Evolutionary conservation across 2,329 filamentous ascomycete genomes (phyloP).

Genomic region (Penicillium sp.): DNA sequence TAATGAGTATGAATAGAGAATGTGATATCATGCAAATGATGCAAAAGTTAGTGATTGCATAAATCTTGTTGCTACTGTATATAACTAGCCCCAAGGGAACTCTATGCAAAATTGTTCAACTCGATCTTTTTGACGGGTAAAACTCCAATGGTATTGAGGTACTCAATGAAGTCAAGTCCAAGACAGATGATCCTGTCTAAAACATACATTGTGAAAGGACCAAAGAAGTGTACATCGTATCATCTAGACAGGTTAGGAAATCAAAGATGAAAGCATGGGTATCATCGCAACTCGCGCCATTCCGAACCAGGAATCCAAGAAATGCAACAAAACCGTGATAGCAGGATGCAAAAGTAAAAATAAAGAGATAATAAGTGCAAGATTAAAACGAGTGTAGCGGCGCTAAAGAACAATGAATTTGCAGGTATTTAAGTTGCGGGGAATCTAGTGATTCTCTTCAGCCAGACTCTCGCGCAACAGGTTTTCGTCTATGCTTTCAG

Average conservation of each 20-base stretch:
- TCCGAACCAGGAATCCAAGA: slow-evolving; percentile 5
- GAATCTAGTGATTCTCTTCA: slow-evolving; percentile 35
- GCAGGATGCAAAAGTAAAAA: slow-evolving; percentile 1
- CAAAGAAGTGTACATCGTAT: neutral
- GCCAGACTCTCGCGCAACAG: slow-evolving; percentile 61
- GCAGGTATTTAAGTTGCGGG: neutral
- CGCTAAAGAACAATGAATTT: slow-evolving; percentile 5
- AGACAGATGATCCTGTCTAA: neutral
- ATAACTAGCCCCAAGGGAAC: neutral
- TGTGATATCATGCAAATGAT: slow-evolving; percentile 1
- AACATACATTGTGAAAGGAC: neutral
- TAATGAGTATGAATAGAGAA: slow-evolving; percentile 4
- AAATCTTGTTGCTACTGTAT: neutral
- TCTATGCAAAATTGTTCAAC: neutral
- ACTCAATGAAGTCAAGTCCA: neutral
- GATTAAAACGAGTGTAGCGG: slow-evolving; percentile 5
- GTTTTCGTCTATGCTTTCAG: slow-evolving; percentile 59
- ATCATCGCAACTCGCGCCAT: slow-evolving; percentile 11
- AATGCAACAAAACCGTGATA: slow-evolving; percentile 9
- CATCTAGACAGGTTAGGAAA: slow-evolving; percentile 1
- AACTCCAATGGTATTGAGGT: neutral
- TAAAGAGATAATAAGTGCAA: neutral
- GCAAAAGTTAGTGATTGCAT: neutral
- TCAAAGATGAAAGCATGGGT: slow-evolving; percentile 9
- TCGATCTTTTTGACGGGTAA: neutral